A percentile compares a stretch with the other conserved stretches of the same genome.
Evolutionary conservation across 2,329 filamentous ascomycete genomes (phyloP).

Genomic region (Penicillium frequentans): DNA sequence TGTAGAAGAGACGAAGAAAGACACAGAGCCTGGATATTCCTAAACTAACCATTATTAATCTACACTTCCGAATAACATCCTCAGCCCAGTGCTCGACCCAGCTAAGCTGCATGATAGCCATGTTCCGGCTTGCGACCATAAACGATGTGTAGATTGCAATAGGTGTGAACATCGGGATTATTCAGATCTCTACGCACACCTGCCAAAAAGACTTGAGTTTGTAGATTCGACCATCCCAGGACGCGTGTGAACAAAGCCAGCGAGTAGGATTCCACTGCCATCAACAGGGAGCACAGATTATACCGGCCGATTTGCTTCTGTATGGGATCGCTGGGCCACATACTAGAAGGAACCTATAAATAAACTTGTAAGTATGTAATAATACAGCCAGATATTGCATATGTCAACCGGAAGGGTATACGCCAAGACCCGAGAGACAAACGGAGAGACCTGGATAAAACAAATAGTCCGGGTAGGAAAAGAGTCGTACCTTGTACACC

Average conservation of each 20-base stretch:
- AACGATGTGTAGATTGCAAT: constrained; percentile 33
- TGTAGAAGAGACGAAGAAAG: not conserved
- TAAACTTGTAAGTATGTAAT: not conserved
- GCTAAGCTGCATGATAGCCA: constrained; percentile 1
- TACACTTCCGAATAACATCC: not conserved
- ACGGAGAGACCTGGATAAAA: not conserved
- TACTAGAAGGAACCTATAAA: constrained; percentile 46
- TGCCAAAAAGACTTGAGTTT: constrained; percentile 40
- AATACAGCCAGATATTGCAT: not conserved
- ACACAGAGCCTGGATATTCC: not conserved
- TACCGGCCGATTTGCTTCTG: constrained; percentile 45
- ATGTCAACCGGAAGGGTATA: not conserved
- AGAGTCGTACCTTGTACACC: constrained; percentile 40
- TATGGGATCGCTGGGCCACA: constrained; percentile 50
- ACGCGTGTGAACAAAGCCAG: constrained; percentile 33
- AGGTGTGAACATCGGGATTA: constrained; percentile 39
- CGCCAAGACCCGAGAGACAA: not conserved
- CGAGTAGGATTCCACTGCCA: constrained; percentile 33
- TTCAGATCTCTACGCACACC: constrained; percentile 40
- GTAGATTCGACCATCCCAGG: constrained; percentile 36
- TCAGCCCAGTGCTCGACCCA: constrained; percentile 26
- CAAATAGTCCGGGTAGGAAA: not conserved
- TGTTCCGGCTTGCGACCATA: constrained; percentile 38
- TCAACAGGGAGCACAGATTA: constrained; percentile 30
- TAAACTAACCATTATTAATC: not conserved